Conservation (phyloP, 2,329 filamentous ascomycete species). For the Ophiostoma quercus region DNA sequence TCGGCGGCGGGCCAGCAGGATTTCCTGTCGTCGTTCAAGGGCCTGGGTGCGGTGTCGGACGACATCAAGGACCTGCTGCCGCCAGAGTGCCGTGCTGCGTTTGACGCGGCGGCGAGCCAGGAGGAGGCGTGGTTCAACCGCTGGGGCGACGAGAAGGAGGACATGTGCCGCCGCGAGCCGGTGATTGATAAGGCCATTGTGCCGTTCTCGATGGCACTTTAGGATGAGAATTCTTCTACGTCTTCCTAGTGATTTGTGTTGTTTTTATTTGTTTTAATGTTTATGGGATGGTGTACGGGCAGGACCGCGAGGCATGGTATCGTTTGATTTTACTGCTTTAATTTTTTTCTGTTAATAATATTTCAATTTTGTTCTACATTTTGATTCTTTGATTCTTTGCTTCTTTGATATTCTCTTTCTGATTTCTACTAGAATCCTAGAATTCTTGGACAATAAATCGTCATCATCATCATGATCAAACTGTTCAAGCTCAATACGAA, state of each 20-base stretch:
- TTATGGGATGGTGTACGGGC: constrained; percentile 4
- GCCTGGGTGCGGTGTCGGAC: constrained; percentile 58
- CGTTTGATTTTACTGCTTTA: neutral
- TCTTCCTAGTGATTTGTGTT: neutral
- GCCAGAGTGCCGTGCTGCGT: constrained; percentile 64
- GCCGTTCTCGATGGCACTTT: constrained; percentile 46
- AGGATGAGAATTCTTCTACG: neutral
- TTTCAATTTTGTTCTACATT: neutral
- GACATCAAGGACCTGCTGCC: constrained; percentile 64
- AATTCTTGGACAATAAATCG: neutral
- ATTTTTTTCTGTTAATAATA: neutral
- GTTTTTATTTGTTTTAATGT: neutral
- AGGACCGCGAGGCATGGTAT: constrained; percentile 2
- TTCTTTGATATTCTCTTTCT: neutral
- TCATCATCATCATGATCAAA: neutral
- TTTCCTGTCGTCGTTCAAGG: constrained; percentile 51
- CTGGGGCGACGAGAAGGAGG: constrained; percentile 65
- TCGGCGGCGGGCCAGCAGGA: constrained; percentile 31
- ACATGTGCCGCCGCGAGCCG: constrained; percentile 48
- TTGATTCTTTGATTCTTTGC: neutral
- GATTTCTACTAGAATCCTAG: neutral
- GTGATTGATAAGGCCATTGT: constrained; percentile 61
- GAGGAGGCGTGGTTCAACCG: constrained; percentile 67
- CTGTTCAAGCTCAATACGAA: neutral
- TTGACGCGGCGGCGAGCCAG: constrained; percentile 59